Evolutionary conservation across 257 asterid genomes (phyloP).

Genomic region (Apocynum venetum): DNA sequence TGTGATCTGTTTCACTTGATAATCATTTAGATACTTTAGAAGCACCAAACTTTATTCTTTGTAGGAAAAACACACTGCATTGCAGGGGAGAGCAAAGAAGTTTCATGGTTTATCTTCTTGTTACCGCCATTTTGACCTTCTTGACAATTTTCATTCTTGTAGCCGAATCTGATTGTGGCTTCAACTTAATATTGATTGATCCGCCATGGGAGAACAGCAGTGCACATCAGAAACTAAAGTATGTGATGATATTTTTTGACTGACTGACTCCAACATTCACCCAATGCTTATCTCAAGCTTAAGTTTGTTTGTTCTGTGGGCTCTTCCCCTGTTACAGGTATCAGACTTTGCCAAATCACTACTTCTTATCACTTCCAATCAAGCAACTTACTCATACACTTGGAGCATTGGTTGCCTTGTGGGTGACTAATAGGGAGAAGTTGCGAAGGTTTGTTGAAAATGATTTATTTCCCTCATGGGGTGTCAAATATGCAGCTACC

Average conservation of each 20-base stretch:
- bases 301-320: slow-evolving; percentile 7
- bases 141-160: slow-evolving; percentile 25
- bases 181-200: slow-evolving; percentile 79
- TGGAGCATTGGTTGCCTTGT: slow-evolving; percentile 85
- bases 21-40: neutral
- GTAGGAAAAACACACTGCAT: neutral
- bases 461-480: slow-evolving; percentile 86
- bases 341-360: slow-evolving; percentile 69
- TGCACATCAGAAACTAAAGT: slow-evolving; percentile 86
- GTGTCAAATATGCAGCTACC: slow-evolving; percentile 64
- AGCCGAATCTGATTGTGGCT: slow-evolving; percentile 70
- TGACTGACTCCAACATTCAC: neutral
- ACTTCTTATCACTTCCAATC: slow-evolving; percentile 78
- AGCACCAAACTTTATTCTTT: neutral
- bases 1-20: neutral
- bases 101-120: neutral
- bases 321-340: slow-evolving; percentile 47
- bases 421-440: slow-evolving; percentile 95
- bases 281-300: slow-evolving; percentile 4
- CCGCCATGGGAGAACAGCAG: slow-evolving; percentile 99
- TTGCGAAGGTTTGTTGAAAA: slow-evolving; percentile 71
- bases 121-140: neutral
- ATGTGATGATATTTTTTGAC: slow-evolving; percentile 15
- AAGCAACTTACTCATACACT: slow-evolving; percentile 61
- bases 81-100: neutral